Conservation (phyloP, 1,139 yeast genomes). For the Scheffersomyces illinoinensis region DNA sequence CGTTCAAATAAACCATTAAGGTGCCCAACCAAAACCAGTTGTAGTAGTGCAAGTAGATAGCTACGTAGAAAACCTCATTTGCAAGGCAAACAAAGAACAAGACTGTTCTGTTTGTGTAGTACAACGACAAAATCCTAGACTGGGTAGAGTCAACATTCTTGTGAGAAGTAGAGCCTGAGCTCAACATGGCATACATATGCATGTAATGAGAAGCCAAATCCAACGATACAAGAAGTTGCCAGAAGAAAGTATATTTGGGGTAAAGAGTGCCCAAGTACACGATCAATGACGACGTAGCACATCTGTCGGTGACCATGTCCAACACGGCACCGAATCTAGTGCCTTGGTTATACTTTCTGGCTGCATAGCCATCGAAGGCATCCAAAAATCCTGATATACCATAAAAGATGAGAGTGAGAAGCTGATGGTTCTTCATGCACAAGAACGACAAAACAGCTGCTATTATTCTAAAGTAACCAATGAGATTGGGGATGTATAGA, state of each 20-base stretch:
- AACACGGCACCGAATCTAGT: slow-evolving; percentile 93
- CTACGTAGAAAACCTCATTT: slow-evolving; percentile 91
- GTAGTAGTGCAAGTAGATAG: slow-evolving; percentile 76
- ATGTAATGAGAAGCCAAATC: slow-evolving; percentile 96
- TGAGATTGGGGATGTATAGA: slow-evolving; percentile 83
- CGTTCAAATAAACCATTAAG: slow-evolving; percentile 59
- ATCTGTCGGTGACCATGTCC: slow-evolving; percentile 98
- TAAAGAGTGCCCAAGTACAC: slow-evolving; percentile 82
- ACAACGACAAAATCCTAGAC: slow-evolving; percentile 72
- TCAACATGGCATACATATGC: slow-evolving; percentile 96
- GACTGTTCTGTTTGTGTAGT: slow-evolving; percentile 83
- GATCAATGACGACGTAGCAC: slow-evolving; percentile 89
- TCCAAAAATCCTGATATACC: slow-evolving; percentile 89
- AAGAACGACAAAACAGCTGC: slow-evolving; percentile 79
- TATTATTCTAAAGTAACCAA: slow-evolving; percentile 82
- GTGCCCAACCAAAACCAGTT: slow-evolving; percentile 69
- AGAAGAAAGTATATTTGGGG: slow-evolving; percentile 63
- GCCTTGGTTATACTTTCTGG: slow-evolving; percentile 85
- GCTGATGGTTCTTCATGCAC: slow-evolving; percentile 83
- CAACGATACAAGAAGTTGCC: slow-evolving; percentile 83
- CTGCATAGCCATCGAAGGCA: slow-evolving; percentile 96
- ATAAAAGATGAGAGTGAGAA: slow-evolving; percentile 72
- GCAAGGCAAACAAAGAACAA: slow-evolving; percentile 88
- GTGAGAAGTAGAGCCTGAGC: slow-evolving; percentile 78
- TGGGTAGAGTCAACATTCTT: slow-evolving; percentile 77